phyloP scores from a whole-genome alignment of 2,329 filamentous ascomycete genomes.

The Penicillium frequentans region DNA sequence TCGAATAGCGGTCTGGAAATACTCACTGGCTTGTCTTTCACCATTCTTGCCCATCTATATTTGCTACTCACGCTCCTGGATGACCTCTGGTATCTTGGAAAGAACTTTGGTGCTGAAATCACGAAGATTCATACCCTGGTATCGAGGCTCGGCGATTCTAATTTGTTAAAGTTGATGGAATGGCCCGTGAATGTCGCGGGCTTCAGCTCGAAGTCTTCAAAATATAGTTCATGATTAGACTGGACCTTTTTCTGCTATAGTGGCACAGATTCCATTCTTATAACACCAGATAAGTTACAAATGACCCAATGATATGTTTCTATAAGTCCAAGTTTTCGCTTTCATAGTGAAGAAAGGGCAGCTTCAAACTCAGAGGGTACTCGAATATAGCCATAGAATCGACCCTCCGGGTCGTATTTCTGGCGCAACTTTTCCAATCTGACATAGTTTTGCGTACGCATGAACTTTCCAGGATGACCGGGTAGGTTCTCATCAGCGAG shows the following conservation, averaged over 20 bases:
- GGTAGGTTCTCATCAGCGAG: neutral
- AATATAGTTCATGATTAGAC: too few species aligned
- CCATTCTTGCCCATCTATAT: slow-evolving; percentile 21
- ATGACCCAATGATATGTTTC: too few species aligned
- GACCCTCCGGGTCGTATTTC: neutral
- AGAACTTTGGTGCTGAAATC: slow-evolving; percentile 6
- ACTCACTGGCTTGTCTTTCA: slow-evolving; percentile 4
- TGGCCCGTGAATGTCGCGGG: slow-evolving; percentile 7
- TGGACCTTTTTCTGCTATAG: too few species aligned
- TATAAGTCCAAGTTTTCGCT: too few species aligned
- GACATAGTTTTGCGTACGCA: neutral
- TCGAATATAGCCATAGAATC: neutral
- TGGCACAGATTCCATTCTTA: too few species aligned
- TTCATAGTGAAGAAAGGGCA: neutral
- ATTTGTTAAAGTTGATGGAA: slow-evolving; percentile 1
- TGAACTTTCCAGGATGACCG: neutral
- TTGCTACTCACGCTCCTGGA: slow-evolving; percentile 6
- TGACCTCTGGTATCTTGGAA: slow-evolving; percentile 9
- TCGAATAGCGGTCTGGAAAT: neutral
- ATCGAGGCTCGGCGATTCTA: neutral
- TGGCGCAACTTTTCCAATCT: neutral
- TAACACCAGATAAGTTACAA: too few species aligned
- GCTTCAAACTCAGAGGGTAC: neutral
- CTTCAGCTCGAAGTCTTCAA: neutral
- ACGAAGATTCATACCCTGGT: slow-evolving; percentile 6